Evolutionary conservation across 495 filamentous ascomycete species (phyloP).

Genomic region (Annulohypoxylon stygium): DNA sequence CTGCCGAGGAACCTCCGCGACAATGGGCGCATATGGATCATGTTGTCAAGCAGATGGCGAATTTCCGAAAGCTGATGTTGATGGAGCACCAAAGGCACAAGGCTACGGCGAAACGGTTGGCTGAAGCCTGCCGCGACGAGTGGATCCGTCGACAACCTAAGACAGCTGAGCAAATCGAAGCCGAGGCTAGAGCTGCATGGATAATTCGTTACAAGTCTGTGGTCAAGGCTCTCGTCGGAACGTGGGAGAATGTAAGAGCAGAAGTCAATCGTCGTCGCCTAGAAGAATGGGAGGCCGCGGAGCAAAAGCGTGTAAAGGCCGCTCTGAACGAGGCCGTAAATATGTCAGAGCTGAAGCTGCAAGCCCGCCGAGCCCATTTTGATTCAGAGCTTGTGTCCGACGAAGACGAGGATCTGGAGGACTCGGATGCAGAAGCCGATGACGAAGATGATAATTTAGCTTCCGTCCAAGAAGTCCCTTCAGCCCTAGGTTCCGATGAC

Average conservation of each 20-base stretch:
- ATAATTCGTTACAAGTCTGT: slow-evolving; percentile 73
- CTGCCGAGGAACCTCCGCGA: slow-evolving; percentile 77
- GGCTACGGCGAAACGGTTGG: slow-evolving; percentile 73
- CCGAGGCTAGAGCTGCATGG: slow-evolving; percentile 66
- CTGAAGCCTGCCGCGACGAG: slow-evolving; percentile 69
- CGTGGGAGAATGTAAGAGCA: slow-evolving; percentile 81
- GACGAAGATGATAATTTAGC: slow-evolving; percentile 66
- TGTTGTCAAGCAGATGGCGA: slow-evolving; percentile 80
- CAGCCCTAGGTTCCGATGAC: slow-evolving; percentile 8
- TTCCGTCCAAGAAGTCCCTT: slow-evolving; percentile 70
- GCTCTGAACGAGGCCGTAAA: slow-evolving; percentile 87
- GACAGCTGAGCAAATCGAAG: slow-evolving; percentile 74
- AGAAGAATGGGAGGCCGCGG: slow-evolving; percentile 85
- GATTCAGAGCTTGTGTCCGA: slow-evolving; percentile 67
- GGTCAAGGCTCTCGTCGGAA: slow-evolving; percentile 75
- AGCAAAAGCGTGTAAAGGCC: slow-evolving; percentile 83
- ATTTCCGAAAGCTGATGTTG: slow-evolving; percentile 82
- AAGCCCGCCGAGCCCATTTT: slow-evolving; percentile 61
- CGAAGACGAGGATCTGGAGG: slow-evolving; percentile 60
- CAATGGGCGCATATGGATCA: slow-evolving; percentile 90
- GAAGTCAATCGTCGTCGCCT: slow-evolving; percentile 81
- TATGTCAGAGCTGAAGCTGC: slow-evolving; percentile 70
- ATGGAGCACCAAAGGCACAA: slow-evolving; percentile 81
- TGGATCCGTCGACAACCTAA: slow-evolving; percentile 77
- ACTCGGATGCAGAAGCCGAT: slow-evolving; percentile 63